Evolutionary conservation across 306 rosid species (phyloP), one percentile per base, ranked within the genome.

Genomic region (Trifolium fragiferum): DNA sequence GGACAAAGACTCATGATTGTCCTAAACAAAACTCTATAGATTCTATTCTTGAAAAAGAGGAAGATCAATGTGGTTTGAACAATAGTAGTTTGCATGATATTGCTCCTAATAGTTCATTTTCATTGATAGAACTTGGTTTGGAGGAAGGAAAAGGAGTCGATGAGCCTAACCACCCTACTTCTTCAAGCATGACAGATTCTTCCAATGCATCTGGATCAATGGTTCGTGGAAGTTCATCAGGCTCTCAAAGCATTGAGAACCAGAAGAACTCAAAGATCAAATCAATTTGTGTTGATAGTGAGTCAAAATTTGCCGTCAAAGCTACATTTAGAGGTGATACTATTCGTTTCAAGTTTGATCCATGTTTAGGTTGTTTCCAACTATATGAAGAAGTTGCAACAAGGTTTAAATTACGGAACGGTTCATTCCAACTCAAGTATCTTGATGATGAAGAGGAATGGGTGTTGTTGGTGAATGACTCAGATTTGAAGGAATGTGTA

Each of bases 401-500:
- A 78, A 85, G 98, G 81, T 90, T 95, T 81, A 95, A 82, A 69
- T 68, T 95, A 61, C 88, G 78, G 70, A 86, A 75, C 10, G 97
- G 97, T 23, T 76, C 96, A 11, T 95, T 95, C 82, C 89, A 90
- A 66, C 95, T 92, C 78, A 89, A 85, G 76, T 95, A 92, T 74
- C 79, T 92, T 4, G 99, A 95, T 35, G 99, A 95, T 66, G 97
- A 95, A 72, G 90, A 90, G 72, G 98, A 95, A 81, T 95, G 99
- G 99, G 98, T 95, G 57, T 84, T 89, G 99, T 41, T 95, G 74
- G 90, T 86, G 54, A 86, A 81, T 40, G 96, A 92, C 80, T 83
- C 89, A 4, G 99, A 95, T 81, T 72, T 92, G 83, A 95, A 81
- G 68, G 99, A 92, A 73, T 95, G 99, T 75, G 63, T 84, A 6